Evolutionary conservation across 2,329 filamentous ascomycete genomes (phyloP).

Genomic region (Aspergillus sergii): DNA sequence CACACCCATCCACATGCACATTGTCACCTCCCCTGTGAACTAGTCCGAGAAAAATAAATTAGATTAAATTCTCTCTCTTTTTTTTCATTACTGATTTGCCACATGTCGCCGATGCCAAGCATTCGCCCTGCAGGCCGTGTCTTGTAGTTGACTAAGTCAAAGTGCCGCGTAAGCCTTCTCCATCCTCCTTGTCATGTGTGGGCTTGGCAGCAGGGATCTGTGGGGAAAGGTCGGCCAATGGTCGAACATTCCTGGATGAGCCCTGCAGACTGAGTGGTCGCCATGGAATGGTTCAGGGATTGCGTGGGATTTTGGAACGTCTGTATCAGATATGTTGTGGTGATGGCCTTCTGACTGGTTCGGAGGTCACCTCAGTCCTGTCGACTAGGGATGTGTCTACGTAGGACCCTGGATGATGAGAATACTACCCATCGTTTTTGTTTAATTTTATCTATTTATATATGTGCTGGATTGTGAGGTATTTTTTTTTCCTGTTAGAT

Average conservation of each 20-base stretch:
- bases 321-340: conserved; percentile 3
- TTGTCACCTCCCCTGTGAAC: background rate
- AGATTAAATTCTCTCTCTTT: background rate
- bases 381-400: background rate
- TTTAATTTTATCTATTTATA: no score
- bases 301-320: background rate
- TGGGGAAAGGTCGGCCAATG: conserved; percentile 16
- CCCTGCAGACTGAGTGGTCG: background rate
- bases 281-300: conserved; percentile 6
- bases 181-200: conserved; percentile 28
- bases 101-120: conserved; percentile 19
- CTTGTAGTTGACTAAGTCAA: background rate
- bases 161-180: conserved; percentile 29
- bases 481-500: background rate
- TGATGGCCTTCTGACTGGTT: background rate
- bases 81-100: conserved; percentile 8
- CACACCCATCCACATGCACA: background rate
- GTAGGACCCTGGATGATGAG: background rate
- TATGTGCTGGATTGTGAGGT: background rate
- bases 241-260: background rate
- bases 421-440: background rate
- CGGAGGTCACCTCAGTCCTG: background rate
- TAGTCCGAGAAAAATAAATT: background rate
- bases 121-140: conserved; percentile 15
- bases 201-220: conserved; percentile 20